Percentiles rank a stretch among this genome's conserved stretches.
Conservation (phyloP, 2,329 filamentous ascomycete species). For the Cryphonectria japonica region DNA sequence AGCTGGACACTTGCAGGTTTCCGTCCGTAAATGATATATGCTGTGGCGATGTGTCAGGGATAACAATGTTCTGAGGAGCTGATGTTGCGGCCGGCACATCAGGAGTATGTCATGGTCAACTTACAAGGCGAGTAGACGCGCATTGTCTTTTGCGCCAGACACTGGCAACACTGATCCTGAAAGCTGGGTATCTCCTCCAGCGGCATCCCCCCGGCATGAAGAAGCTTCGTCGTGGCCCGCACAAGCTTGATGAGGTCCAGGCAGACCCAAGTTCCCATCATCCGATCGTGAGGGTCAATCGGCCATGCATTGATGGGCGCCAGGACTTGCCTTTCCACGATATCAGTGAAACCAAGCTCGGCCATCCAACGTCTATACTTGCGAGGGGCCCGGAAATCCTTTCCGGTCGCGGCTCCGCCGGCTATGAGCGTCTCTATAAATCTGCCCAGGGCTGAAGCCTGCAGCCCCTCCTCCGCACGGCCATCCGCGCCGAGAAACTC, state of each 20-base stretch:
- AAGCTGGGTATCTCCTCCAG: slow-evolving; percentile 8
- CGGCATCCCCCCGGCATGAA: slow-evolving; percentile 16
- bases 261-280: slow-evolving; percentile 18
- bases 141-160: slow-evolving; percentile 8
- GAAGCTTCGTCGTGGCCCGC: slow-evolving; percentile 9
- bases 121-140: slow-evolving; percentile 13
- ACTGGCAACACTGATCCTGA: slow-evolving; percentile 12
- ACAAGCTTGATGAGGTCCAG: slow-evolving; percentile 8
- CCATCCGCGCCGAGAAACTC: slow-evolving; percentile 11
- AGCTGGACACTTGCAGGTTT: not conserved
- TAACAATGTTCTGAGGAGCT: not conserved
- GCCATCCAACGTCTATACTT: slow-evolving; percentile 35
- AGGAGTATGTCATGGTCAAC: not conserved
- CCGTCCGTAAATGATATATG: slow-evolving; percentile 14
- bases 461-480: slow-evolving; percentile 2
- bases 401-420: slow-evolving; percentile 20
- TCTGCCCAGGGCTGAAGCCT: not conserved
- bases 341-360: slow-evolving; percentile 37
- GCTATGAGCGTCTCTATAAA: not conserved
- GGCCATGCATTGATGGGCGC: slow-evolving; percentile 14
- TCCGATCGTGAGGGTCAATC: slow-evolving; percentile 11
- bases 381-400: slow-evolving; percentile 30
- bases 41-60: not conserved
- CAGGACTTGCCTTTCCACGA: slow-evolving; percentile 30
- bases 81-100: no score